phyloP scores from a whole-genome alignment of 1,284 basidiomycete species.

The Psilocybe mexicana region DNA sequence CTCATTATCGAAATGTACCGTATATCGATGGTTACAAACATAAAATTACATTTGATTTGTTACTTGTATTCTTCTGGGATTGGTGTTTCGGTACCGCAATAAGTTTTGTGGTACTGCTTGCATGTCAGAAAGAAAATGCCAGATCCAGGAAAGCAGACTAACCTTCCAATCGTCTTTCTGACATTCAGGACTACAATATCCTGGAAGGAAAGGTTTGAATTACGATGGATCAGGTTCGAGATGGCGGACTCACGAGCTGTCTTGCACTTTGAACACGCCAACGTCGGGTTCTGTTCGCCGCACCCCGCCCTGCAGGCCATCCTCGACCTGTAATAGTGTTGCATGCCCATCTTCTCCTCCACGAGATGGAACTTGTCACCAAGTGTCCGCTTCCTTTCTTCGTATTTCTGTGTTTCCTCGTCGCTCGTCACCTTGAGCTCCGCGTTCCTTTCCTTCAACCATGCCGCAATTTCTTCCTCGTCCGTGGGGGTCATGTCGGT shows the following conservation, averaged over 20 bases:
- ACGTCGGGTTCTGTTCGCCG: slow-evolving; percentile 16
- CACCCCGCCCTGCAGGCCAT: slow-evolving; percentile 19
- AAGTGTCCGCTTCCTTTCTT: slow-evolving; percentile 3
- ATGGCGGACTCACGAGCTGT: slow-evolving; percentile 8
- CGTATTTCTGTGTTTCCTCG: neutral
- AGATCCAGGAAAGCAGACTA: neutral
- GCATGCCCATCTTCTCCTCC: slow-evolving; percentile 9
- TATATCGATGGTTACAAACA: too few relatives aligned
- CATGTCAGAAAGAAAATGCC: neutral
- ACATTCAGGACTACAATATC: slow-evolving; percentile 18
- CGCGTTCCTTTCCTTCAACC: slow-evolving; percentile 14
- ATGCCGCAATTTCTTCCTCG: slow-evolving; percentile 13
- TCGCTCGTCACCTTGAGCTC: neutral
- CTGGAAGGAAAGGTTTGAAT: slow-evolving; percentile 1
- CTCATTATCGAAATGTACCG: too few relatives aligned
- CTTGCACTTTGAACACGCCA: slow-evolving; percentile 19
- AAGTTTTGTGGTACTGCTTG: slow-evolving; percentile 17
- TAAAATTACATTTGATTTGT: neutral
- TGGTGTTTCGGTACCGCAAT: slow-evolving; percentile 13
- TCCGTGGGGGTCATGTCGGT: slow-evolving; percentile 22
- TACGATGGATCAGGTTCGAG: neutral
- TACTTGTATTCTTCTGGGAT: slow-evolving; percentile 8
- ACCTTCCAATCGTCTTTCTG: slow-evolving; percentile 22
- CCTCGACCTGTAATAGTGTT: slow-evolving; percentile 2
- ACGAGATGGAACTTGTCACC: neutral